Percentiles rank a stretch among this genome's conserved stretches.
phyloP scores from a whole-genome alignment of 345 rosid species.

The Kandelia obovata region DNA sequence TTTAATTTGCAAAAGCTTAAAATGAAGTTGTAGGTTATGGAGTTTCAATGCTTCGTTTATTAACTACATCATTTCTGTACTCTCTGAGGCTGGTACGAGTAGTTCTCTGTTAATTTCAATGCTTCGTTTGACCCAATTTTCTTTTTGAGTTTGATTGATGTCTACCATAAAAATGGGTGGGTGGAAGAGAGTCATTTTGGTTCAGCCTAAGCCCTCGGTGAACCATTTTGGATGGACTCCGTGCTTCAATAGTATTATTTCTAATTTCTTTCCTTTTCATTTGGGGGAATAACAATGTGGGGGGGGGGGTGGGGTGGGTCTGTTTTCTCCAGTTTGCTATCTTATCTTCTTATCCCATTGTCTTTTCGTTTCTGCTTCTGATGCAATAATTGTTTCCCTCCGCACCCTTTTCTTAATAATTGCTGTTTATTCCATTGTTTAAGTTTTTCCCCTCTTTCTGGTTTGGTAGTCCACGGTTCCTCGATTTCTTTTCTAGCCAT shows the following conservation, averaged over 20 bases:
- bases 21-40: too few relatives aligned
- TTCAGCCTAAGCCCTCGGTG: neutral
- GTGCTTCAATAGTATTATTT: neutral
- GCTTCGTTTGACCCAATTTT: neutral
- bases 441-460: slow-evolving; percentile 1
- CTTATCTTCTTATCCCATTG: slow-evolving; percentile 15
- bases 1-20: too few relatives aligned
- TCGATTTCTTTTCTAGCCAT: neutral
- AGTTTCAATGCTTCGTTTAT: too few relatives aligned
- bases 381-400: slow-evolving; percentile 10
- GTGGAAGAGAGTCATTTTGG: neutral
- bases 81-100: neutral
- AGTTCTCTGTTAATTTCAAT: neutral
- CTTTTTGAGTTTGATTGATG: neutral
- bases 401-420: slow-evolving; percentile 10
- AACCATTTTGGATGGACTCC: too few relatives aligned
- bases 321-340: slow-evolving; percentile 13
- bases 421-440: slow-evolving; percentile 7
- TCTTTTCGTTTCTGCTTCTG: slow-evolving; percentile 25
- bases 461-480: neutral
- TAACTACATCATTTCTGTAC: neutral
- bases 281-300: too few relatives aligned
- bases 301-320: neutral
- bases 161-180: neutral
- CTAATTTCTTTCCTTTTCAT: neutral